A percentile compares a stretch with the other conserved stretches of the same genome.
Evolutionary conservation across 2,329 filamentous ascomycete species (phyloP).

Genomic region (Fusarium sp.): DNA sequence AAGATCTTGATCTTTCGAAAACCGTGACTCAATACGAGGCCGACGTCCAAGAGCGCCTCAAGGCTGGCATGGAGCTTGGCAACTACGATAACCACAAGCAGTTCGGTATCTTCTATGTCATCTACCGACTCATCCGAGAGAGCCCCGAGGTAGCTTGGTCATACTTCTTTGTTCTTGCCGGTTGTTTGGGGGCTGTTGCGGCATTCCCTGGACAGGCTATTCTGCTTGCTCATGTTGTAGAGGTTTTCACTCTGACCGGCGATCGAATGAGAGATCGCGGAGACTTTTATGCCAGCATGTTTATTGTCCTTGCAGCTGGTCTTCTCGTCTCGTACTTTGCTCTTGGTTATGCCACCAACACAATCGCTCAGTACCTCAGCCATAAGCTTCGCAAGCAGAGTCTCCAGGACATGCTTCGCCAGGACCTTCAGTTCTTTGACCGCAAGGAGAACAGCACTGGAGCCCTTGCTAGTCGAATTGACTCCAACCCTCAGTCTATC

Average conservation of each 20-base stretch:
- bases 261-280: constrained; percentile 54
- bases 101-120: constrained; percentile 48
- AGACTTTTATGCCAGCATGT: constrained; percentile 68
- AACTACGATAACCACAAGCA: constrained; percentile 53
- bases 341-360: constrained; percentile 54
- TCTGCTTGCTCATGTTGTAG: constrained; percentile 56
- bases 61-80: constrained; percentile 53
- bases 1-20: constrained; percentile 42
- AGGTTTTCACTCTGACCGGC: constrained; percentile 55
- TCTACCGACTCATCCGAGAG: constrained; percentile 54
- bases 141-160: constrained; percentile 54
- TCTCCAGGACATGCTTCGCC: constrained; percentile 52
- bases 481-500: constrained; percentile 55
- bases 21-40: constrained; percentile 51
- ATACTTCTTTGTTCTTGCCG: constrained; percentile 52
- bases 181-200: constrained; percentile 52
- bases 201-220: constrained; percentile 60
- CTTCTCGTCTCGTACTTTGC: constrained; percentile 60
- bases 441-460: constrained; percentile 56
- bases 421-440: constrained; percentile 60
- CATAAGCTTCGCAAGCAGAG: constrained; percentile 46
- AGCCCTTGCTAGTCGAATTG: constrained; percentile 53
- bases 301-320: constrained; percentile 62
- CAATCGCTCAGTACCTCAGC: constrained; percentile 47
- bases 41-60: constrained; percentile 49